phyloP scores from a whole-genome alignment of 495 filamentous ascomycete species.

The Paragyromitra xinjiangensis region DNA sequence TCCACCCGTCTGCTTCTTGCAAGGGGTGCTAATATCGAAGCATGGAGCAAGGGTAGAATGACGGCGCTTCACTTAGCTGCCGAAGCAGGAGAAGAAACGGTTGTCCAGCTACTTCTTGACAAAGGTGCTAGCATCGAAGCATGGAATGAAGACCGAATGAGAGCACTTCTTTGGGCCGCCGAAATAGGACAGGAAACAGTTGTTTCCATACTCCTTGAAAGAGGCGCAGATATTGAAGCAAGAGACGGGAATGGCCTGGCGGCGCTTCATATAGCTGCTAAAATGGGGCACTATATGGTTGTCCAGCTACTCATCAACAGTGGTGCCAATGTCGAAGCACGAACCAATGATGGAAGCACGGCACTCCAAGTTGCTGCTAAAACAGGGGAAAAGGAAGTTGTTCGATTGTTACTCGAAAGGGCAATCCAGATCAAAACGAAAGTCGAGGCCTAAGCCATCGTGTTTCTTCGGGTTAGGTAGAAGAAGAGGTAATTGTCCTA shows the following conservation, averaged over 20 bases:
- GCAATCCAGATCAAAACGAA: no score
- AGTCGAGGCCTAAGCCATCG: no score
- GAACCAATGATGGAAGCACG: background rate
- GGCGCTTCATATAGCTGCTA: background rate
- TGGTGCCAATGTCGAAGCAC: background rate
- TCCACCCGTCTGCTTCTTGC: background rate
- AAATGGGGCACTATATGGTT: background rate
- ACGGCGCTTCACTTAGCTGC: background rate
- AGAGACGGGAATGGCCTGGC: background rate
- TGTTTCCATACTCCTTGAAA: slow-evolving; percentile 8
- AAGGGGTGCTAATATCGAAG: background rate
- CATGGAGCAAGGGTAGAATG: background rate
- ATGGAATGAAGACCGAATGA: background rate
- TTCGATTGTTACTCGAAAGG: background rate
- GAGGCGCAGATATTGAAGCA: background rate
- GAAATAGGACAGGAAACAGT: background rate
- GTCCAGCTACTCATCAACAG: background rate
- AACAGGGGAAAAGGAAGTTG: background rate
- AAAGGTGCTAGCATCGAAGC: background rate
- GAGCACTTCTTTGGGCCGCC: slow-evolving; percentile 23
- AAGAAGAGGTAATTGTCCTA: no score
- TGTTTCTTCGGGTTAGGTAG: no score
- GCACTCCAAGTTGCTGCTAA: background rate
- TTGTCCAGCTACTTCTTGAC: background rate
- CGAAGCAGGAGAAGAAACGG: background rate